phyloP scores from a whole-genome alignment of 2,329 filamentous ascomycete genomes.

The Sodiomyces alkalinus region DNA sequence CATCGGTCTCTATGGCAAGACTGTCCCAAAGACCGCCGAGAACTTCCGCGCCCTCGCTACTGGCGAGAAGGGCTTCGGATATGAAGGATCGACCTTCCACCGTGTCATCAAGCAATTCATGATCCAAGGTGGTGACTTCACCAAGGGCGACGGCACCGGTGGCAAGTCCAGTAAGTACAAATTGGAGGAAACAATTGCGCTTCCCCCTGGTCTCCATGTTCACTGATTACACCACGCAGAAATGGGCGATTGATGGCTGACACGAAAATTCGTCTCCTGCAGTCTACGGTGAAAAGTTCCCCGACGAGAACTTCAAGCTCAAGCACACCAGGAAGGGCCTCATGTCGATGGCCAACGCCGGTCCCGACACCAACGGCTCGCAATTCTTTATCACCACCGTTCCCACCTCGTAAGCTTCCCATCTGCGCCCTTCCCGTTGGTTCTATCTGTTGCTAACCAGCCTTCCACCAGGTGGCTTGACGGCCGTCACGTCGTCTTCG shows the following conservation, averaged over 20 bases:
- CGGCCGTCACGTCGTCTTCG: constrained; percentile 74
- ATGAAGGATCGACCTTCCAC: constrained; percentile 72
- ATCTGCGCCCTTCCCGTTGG: background rate
- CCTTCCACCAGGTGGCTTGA: constrained; percentile 52
- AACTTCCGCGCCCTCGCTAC: constrained; percentile 72
- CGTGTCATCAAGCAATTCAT: constrained; percentile 84
- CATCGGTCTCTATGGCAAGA: constrained; percentile 77
- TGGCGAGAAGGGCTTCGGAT: constrained; percentile 76
- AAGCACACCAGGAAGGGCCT: constrained; percentile 79
- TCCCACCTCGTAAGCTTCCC: constrained; percentile 48
- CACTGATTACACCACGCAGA: no score
- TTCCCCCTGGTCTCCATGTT: background rate
- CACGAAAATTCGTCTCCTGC: no score
- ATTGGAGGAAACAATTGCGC: background rate
- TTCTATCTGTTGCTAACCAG: constrained; percentile 5
- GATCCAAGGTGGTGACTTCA: constrained; percentile 87
- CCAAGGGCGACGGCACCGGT: constrained; percentile 65
- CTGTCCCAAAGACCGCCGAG: constrained; percentile 59
- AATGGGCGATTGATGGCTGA: background rate
- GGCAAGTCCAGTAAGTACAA: constrained; percentile 66
- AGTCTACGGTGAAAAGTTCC: constrained; percentile 74
- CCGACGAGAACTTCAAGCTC: constrained; percentile 90
- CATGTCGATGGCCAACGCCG: constrained; percentile 75
- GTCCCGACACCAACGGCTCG: constrained; percentile 74
- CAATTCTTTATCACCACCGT: constrained; percentile 88